Conservation (phyloP, 768 basidiomycete genomes). For the Zangia roseola region DNA sequence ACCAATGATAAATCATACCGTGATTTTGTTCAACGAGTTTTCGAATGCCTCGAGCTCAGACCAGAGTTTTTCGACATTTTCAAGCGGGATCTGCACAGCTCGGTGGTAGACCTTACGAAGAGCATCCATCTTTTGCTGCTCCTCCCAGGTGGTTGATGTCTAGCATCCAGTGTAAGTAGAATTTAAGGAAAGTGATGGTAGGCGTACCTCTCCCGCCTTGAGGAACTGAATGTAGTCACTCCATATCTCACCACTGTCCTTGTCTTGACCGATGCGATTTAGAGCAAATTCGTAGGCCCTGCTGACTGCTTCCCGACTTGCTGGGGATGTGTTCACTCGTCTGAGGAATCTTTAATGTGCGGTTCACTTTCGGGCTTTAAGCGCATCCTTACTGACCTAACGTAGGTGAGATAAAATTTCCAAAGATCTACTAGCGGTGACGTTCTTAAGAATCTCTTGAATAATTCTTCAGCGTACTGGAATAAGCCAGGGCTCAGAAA, state of each 20-base stretch:
- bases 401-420: slow-evolving; percentile 92
- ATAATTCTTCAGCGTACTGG: slow-evolving; percentile 81
- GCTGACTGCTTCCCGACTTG: slow-evolving; percentile 72
- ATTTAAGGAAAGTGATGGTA: neutral
- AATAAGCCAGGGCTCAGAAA: slow-evolving; percentile 67
- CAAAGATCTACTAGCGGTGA: slow-evolving; percentile 90
- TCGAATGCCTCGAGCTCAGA: slow-evolving; percentile 93
- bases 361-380: slow-evolving; percentile 3
- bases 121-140: slow-evolving; percentile 92
- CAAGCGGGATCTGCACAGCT: slow-evolving; percentile 91
- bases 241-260: slow-evolving; percentile 92
- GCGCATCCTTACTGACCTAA: slow-evolving; percentile 57
- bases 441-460: slow-evolving; percentile 79
- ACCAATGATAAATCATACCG: slow-evolving; percentile 40
- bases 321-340: slow-evolving; percentile 65
- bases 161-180: slow-evolving; percentile 22
- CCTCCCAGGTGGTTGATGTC: slow-evolving; percentile 89
- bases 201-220: slow-evolving; percentile 69
- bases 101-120: slow-evolving; percentile 91
- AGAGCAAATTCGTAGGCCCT: slow-evolving; percentile 94
- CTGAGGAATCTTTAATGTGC: slow-evolving; percentile 35
- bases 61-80: slow-evolving; percentile 92
- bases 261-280: slow-evolving; percentile 86
- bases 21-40: slow-evolving; percentile 83
- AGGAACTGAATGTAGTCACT: slow-evolving; percentile 91